These are phyloP conservation scores for Amanita fuliginea DNA, from an alignment of 768 basidiomycete species.

Conservation along the genomic window DNA sequence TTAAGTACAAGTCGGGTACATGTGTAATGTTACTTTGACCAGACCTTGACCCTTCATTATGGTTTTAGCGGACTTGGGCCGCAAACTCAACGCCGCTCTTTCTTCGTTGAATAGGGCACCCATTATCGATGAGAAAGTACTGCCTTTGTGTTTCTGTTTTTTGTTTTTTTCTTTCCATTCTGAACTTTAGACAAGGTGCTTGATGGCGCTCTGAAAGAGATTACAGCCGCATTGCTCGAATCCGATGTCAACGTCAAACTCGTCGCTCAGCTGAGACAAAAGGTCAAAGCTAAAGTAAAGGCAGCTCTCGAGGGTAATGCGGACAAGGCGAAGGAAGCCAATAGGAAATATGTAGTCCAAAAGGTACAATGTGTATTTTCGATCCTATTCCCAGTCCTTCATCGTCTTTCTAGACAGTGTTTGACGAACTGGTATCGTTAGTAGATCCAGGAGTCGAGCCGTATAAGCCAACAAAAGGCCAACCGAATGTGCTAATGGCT, in stretches of 20 bases:
- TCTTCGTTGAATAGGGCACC: conserved; percentile 80
- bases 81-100: conserved; percentile 88
- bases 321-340: conserved; percentile 71
- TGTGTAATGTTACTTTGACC: not conserved
- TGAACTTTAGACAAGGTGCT: conserved; percentile 50
- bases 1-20: not conserved
- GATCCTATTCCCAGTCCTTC: not conserved
- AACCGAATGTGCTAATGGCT: conserved; percentile 92
- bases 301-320: conserved; percentile 55
- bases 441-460: conserved; percentile 95
- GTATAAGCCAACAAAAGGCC: conserved; percentile 94
- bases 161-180: conserved; percentile 3
- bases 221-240: conserved; percentile 87
- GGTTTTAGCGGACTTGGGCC: conserved; percentile 94
- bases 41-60: conserved; percentile 27
- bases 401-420: conserved; percentile 58
- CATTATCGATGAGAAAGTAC: conserved; percentile 85
- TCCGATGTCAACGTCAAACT: conserved; percentile 98
- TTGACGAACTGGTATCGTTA: conserved; percentile 89
- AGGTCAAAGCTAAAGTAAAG: conserved; percentile 87
- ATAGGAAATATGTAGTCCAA: conserved; percentile 82
- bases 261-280: conserved; percentile 75
- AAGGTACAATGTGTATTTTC: conserved; percentile 34
- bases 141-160: conserved; percentile 9
- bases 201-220: conserved; percentile 90